Evolutionary conservation across 148 eudicot genomes (phyloP).

Genomic region (Rheum nobile): DNA sequence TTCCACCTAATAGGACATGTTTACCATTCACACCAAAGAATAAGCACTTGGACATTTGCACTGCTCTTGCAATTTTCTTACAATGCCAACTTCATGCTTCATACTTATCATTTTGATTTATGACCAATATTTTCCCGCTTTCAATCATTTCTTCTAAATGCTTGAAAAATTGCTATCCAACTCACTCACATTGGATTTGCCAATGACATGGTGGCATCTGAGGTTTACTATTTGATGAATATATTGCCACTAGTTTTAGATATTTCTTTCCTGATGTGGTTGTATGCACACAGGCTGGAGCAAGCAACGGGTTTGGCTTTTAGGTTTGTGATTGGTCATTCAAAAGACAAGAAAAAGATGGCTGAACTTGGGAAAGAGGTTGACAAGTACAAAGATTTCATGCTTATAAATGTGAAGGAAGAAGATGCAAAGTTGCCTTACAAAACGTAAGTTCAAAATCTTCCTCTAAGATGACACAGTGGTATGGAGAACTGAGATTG

Average conservation of each 20-base stretch:
- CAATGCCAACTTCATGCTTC: neutral
- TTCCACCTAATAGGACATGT: neutral
- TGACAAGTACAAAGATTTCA: conserved; percentile 46
- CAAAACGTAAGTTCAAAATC: conserved; percentile 34
- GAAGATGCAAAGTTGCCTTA: conserved; percentile 42
- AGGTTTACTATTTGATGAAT: neutral
- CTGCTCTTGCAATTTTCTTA: neutral
- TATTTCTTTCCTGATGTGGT: conserved; percentile 1
- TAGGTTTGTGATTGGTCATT: conserved; percentile 58
- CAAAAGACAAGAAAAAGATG: conserved; percentile 47
- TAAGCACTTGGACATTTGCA: neutral
- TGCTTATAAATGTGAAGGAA: conserved; percentile 50
- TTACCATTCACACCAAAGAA: neutral
- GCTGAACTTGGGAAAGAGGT: conserved; percentile 42
- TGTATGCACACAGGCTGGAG: conserved; percentile 38
- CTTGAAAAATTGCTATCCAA: neutral
- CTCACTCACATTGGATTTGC: neutral
- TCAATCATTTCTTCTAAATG: neutral
- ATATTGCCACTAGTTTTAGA: neutral
- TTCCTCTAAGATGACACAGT: neutral
- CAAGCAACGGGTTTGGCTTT: conserved; percentile 60
- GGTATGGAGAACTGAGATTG: neutral
- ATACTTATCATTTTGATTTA: neutral
- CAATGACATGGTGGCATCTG: neutral
- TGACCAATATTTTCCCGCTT: neutral